Conservation (phyloP, 2,329 filamentous ascomycete genomes). For the Aspergillus pseudoglaucus region DNA sequence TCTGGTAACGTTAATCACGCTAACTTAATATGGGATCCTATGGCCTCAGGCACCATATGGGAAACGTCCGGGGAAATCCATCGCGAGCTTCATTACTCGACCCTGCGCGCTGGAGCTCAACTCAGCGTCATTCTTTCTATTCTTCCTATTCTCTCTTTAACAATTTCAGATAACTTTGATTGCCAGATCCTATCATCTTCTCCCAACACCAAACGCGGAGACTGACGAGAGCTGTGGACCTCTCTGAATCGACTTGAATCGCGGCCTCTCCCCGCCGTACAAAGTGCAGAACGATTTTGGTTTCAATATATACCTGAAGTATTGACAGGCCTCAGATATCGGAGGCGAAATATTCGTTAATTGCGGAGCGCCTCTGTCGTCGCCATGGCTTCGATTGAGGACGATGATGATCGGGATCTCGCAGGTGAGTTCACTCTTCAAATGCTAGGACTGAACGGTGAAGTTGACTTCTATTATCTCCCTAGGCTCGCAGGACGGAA, state of each 20-base stretch:
- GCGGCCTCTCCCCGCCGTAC: background rate
- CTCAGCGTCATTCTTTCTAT: background rate
- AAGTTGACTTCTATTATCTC: slow-evolving; percentile 4
- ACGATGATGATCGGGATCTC: slow-evolving; percentile 39
- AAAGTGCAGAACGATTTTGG: background rate
- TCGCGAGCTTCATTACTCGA: background rate
- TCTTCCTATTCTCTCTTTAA: background rate
- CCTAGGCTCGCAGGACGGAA: slow-evolving; percentile 43
- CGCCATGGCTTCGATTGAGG: slow-evolving; percentile 28
- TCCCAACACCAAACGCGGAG: too few relatives aligned
- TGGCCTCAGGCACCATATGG: slow-evolving; percentile 10
- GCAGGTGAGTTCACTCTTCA: slow-evolving; percentile 22
- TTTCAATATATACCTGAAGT: background rate
- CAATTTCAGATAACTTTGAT: too few relatives aligned
- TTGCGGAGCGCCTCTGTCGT: background rate
- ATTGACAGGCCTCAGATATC: background rate
- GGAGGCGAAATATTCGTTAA: too few relatives aligned
- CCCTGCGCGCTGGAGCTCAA: background rate
- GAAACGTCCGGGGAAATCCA: slow-evolving; percentile 8
- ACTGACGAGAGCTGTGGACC: too few relatives aligned
- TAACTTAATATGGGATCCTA: background rate
- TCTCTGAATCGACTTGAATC: background rate
- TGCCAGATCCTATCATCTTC: too few relatives aligned
- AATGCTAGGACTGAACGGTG: background rate
- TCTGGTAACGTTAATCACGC: background rate